phyloP scores from a whole-genome alignment of 345 rosid genomes.

The Lepidium africanum region DNA sequence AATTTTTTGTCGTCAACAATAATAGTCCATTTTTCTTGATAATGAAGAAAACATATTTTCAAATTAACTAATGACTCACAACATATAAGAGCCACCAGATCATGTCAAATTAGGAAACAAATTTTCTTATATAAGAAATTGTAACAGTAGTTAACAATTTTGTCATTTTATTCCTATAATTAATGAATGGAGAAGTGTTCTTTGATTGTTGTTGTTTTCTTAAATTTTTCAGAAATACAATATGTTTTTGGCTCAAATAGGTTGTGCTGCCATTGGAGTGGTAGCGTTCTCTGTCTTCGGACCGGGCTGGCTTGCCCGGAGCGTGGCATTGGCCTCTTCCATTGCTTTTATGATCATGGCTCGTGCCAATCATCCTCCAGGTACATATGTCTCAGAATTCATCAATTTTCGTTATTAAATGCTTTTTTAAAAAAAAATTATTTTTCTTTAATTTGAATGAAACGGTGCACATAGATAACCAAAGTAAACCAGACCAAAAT shows the following conservation, averaged over 20 bases:
- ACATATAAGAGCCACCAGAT: constrained; percentile 3
- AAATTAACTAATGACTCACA: not conserved
- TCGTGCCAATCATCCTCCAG: constrained; percentile 78
- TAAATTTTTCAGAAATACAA: constrained; percentile 71
- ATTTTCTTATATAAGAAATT: not conserved
- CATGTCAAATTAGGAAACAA: too few species aligned
- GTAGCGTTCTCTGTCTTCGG: constrained; percentile 63
- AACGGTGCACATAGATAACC: not conserved
- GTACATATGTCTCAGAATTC: constrained; percentile 22
- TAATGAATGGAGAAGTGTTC: not conserved
- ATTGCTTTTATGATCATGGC: constrained; percentile 77
- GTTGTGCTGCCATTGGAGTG: constrained; percentile 89
- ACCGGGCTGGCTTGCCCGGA: constrained; percentile 84
- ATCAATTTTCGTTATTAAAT: too few species aligned
- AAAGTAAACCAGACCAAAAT: not conserved
- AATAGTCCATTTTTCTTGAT: not conserved
- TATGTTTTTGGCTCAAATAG: constrained; percentile 85
- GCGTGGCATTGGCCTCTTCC: constrained; percentile 67
- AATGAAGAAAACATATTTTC: not conserved
- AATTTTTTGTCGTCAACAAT: not conserved
- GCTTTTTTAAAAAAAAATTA: too few species aligned
- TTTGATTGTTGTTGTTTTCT: not conserved
- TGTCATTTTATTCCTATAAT: not conserved
- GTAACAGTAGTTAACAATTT: not conserved
- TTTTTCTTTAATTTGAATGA: not conserved